Evolutionary conservation across 2,329 filamentous ascomycete genomes (phyloP), one percentile per base, ranked within the genome.

Genomic region (Fusarium sacchari): DNA sequence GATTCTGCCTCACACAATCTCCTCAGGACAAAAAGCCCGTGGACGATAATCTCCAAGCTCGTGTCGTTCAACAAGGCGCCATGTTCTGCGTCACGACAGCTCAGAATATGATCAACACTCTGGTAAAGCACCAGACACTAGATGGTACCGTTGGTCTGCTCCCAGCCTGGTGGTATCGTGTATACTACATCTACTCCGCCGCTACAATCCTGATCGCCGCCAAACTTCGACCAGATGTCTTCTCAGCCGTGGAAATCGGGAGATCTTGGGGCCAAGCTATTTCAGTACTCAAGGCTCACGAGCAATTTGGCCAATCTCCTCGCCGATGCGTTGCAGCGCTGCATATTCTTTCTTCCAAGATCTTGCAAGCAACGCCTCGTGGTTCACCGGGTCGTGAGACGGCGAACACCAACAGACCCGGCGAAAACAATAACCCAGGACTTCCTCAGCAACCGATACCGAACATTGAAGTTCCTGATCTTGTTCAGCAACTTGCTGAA

Each of bases 161-260:
- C 0, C 82, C 82, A 5, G 81, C 82, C 0, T 84, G 82, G 82
- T 83, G 82, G 82, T 83, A 84, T 47, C 74, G 82, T 2, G 76
- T 83, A 0, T 83, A 81, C 62, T 83, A 83, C 22, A 70, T 83
- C 22, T 83, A 82, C 73, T 80, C 81, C 0, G 81, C 82, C 0
- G 80, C 82, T 2, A 82, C 80, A 0, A 75, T 83, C 1, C 76
- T 84, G 5, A 80, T 83, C 6, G 81, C 81, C 0, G 82, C 82
- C 2, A 81, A 79, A 26, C 72, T 83, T 0, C 77, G 81, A 6
- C 80, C 82, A 0, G 80, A 82, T 5, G 67, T 78, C 5, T 82
- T 83, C 37, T 69, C 77, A 0, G 66, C 73, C 0, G 58, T 44
- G 0, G 80, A 80, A 1, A 73, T 83, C 14, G 72, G 74, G 3